Evolutionary conservation across 257 asterid species (phyloP), one percentile per base, ranked within the genome.

Genomic region (Forsythia viridissima): DNA sequence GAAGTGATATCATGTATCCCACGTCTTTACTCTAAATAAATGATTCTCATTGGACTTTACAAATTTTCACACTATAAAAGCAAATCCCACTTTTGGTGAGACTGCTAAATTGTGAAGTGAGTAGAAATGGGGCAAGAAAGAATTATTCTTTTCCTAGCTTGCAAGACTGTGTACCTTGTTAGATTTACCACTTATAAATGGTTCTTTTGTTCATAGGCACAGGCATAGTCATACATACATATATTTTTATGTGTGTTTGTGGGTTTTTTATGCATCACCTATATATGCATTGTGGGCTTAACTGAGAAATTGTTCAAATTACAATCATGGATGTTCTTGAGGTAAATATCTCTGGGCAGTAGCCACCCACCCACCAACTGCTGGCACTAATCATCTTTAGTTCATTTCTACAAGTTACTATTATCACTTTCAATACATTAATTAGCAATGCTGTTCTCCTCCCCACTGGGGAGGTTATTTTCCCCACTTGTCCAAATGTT

Each of bases 111-210:
- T 68, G 71, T 72, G 70, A 71, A 70, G 76, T 73, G 40, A 55
- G 72, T 46, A 30, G 74, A 77, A 77, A 73, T 71, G 73, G 73
- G 39, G 9, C 71, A 59, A 72, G 73, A 70, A 86, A 82, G 94
- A 82, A 91, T 86, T n/a, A 88, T 89, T 88, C 96, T 82, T 91
- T 89, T 61, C 96, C 87, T 84, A 80, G 86, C 74, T 80, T 86
- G 86, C 91, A 89, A 89, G 94, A 87, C 79, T 61, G 46, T 63
- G 21, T 4, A 9, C 30, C 65, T 36, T 20, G 18, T 6, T 63
- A 20, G 2, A 39, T 24, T 24, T 63, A 24, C 70, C 24, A 24
- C 39, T 76, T 40, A 39, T 37, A 43, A 0, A 24, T 55, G 21
- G 57, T 39, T 38, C 57, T 36, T 41, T 4, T 13, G 40, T 43